Percentiles rank a stretch among this genome's conserved stretches.
Evolutionary conservation across 139 green algal species (phyloP).

Genomic region (Chlamydomonas sp.): DNA sequence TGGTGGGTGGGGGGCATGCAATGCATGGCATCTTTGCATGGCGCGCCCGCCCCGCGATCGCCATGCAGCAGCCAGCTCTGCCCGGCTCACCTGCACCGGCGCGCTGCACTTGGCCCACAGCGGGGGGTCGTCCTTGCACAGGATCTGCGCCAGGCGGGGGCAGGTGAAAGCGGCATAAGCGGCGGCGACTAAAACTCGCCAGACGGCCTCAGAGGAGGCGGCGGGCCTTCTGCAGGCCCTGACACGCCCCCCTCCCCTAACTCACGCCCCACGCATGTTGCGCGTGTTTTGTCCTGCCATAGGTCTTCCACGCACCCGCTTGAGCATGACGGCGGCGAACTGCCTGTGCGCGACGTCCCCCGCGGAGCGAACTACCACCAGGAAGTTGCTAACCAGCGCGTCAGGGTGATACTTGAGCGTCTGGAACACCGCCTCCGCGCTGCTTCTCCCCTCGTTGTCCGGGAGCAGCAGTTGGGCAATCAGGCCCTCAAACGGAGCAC

Average conservation of each 20-base stretch:
- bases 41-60: neutral
- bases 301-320: slow-evolving; percentile 42
- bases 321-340: slow-evolving; percentile 72
- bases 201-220: neutral
- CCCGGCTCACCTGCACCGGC: slow-evolving; percentile 39
- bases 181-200: neutral
- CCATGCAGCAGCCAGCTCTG: neutral
- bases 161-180: neutral
- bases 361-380: slow-evolving; percentile 50
- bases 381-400: slow-evolving; percentile 45
- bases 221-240: neutral
- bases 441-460: slow-evolving; percentile 64
- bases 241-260: no score
- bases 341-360: slow-evolving; percentile 43
- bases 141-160: slow-evolving; percentile 21
- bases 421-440: slow-evolving; percentile 66
- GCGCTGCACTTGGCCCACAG: slow-evolving; percentile 59
- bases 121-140: slow-evolving; percentile 63
- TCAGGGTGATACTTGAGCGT: slow-evolving; percentile 70
- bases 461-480: slow-evolving; percentile 67
- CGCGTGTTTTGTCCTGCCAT: neutral
- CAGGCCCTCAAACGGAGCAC: slow-evolving; percentile 60
- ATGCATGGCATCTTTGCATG: neutral
- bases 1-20: neutral
- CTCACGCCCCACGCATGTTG: no score